phyloP scores from a whole-genome alignment of 139 green algal species.

The Mesostigma viride region DNA sequence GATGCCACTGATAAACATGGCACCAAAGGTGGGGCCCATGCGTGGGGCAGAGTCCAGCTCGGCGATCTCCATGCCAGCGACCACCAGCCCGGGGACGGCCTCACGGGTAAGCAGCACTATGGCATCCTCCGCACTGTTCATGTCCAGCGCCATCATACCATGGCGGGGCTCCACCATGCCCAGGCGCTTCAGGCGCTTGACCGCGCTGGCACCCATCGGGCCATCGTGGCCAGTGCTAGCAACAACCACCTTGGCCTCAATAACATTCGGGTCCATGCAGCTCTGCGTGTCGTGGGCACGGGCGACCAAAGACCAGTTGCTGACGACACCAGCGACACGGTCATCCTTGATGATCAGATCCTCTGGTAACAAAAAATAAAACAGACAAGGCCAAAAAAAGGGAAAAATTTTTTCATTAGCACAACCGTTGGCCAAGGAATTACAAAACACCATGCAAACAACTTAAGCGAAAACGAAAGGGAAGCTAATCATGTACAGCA shows the following conservation, averaged over 20 bases:
- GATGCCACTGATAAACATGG: conserved; percentile 84
- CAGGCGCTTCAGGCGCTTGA: conserved; percentile 79
- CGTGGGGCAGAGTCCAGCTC: conserved; percentile 35
- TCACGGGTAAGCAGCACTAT: conserved; percentile 74
- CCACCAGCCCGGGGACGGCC: conserved; percentile 88
- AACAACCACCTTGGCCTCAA: conserved; percentile 76
- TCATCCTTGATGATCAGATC: conserved; percentile 52
- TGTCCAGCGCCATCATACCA: conserved; percentile 93
- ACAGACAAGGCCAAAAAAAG: too few relatives aligned
- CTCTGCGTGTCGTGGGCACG: conserved; percentile 90
- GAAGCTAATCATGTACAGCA: too few relatives aligned
- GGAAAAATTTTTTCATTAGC: too few relatives aligned
- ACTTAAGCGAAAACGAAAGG: too few relatives aligned
- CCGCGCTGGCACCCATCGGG: conserved; percentile 78
- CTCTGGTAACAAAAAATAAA: too few relatives aligned
- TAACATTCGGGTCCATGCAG: conserved; percentile 71
- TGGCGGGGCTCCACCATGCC: conserved; percentile 69
- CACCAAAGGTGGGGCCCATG: conserved; percentile 82
- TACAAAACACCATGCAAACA: too few relatives aligned
- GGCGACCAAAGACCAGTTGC: conserved; percentile 96
- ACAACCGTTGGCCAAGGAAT: too few relatives aligned
- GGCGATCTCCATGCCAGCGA: conserved; percentile 88
- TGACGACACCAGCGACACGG: conserved; percentile 77
- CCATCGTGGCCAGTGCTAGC: conserved; percentile 86
- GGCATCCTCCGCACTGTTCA: conserved; percentile 83